Evolutionary conservation across 2,329 filamentous ascomycete genomes (phyloP), one percentile per base, ranked within the genome.

Genomic region (Xylaria sp.): DNA sequence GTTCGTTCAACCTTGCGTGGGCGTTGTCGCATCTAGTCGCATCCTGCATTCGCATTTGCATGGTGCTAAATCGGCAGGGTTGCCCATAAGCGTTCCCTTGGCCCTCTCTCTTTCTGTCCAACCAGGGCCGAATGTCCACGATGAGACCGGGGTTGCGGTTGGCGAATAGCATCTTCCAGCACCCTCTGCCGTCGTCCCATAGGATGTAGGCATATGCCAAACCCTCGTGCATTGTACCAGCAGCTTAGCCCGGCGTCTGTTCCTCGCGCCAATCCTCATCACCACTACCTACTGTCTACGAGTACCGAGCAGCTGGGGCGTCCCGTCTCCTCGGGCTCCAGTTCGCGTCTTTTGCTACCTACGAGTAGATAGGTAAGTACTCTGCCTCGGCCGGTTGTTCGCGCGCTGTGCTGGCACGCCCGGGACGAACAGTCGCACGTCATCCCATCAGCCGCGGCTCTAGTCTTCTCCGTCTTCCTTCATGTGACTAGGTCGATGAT

Each of bases 211-310:
- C 65, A 69, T 71, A 73, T 76, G 75, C 75, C 76, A 66, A 66
- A 69, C 71, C 73, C 70, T 71, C 73, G 70, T 72, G 69, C 66
- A 66, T 67, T 69, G 74, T 74, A 71, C 73, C 68, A 69, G 73
- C 73, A 76, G 74, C 70, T 77, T 75, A 76, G 76, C 76, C 77
- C 76, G 78, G 74, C 72, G 71, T 65, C 66, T 68, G 67, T 71
- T 63, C 63, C 68, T 69, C 65, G 67, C 64, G 63, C 62, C 54
- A 49, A 64, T 61, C 4, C 37, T 42, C 37, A 42, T 42, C 23
- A 30, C 23, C 5, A 30, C 23, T 30, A 5, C 8, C 37, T 10
- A 42, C 4, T 9, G 4, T 42, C 37, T 13, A 10, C 37, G 23
- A 30, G 23, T 59, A 59, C 57, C 39, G 34, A 48, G 18, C 18